Evolutionary conservation across 176 grass and related monocot species (phyloP), one percentile per base, ranked within the genome.

Genomic region (Juncus effusus): DNA sequence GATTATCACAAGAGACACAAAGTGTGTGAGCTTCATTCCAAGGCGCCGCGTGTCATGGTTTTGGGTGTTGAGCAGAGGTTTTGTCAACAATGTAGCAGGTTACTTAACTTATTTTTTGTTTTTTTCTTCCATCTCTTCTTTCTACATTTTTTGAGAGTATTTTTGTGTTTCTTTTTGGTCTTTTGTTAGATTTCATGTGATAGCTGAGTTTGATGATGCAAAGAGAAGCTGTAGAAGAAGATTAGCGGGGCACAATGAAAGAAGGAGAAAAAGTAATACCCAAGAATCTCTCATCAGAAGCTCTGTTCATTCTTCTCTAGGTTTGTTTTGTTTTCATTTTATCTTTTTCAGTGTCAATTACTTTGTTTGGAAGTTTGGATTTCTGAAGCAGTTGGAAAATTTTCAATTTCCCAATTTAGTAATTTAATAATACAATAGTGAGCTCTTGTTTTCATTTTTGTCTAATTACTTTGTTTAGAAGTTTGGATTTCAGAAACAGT

Each of bases 11-110:
- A 77, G 40, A 77, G 90, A 60, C 90, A 95, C 74, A 89, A 86
- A 79, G 90, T 95, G 65, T 95, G 90, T 62, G 86, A 82, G 71
- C 54, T 64, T 75, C 86, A 95, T 80, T 83, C 90, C 61, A 95
- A 95, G 59, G 80, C 90, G 6, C 79, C 86, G 45, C 49, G 61
- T 10, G 87, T 87, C 79, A 61, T 87, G n/a, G 78, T 96, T 28
- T 81, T 80, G 54, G 81, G 91, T 70, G 63, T 69, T 60, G 81
- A 87, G 63, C 91, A 96, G 70, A 84, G 91, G 16, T 96, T 96
- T 73, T 96, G 91, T 77, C 91, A 96, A 78, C 91, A 96, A 13
- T 96, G 91, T 78, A 96, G 91, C 81, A 83, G 91, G 91, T 90
- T 4, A 5, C 55, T 66, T 7, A 56, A 15, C 41, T 60, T 54